phyloP scores from a whole-genome alignment of 352 stramenopile genomes.

The Globisporangium acanthophoron region DNA sequence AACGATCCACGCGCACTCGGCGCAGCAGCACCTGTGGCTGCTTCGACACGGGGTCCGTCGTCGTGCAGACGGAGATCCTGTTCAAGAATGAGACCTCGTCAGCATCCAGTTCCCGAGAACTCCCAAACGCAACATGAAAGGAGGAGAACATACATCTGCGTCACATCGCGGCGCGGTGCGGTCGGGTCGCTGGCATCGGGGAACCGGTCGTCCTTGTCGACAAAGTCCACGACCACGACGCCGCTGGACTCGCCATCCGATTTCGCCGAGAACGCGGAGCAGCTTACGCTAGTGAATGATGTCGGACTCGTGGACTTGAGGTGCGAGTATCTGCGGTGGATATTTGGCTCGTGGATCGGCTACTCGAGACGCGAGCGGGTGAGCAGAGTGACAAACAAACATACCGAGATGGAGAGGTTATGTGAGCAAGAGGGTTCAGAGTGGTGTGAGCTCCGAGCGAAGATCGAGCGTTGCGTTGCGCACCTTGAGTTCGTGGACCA shows the following conservation, averaged over 20 bases:
- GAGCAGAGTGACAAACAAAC: not conserved
- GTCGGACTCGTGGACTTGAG: slow-evolving; percentile 34
- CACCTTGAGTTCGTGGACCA: slow-evolving; percentile 17
- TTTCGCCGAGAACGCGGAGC: slow-evolving; percentile 27
- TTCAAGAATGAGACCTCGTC: not conserved
- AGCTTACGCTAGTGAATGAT: slow-evolving; percentile 27
- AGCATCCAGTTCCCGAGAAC: too few relatives aligned
- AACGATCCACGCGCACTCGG: slow-evolving; percentile 37
- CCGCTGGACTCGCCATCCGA: slow-evolving; percentile 16
- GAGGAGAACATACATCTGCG: slow-evolving; percentile 14
- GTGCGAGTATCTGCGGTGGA: slow-evolving; percentile 25
- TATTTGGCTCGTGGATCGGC: slow-evolving; percentile 26
- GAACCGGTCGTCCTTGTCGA: slow-evolving; percentile 35
- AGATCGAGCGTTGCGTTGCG: too few relatives aligned
- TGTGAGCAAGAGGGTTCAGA: too few relatives aligned
- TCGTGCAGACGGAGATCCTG: slow-evolving; percentile 19
- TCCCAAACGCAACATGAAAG: not conserved
- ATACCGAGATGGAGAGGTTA: not conserved
- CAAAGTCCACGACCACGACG: slow-evolving; percentile 40
- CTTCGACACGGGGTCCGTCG: slow-evolving; percentile 21
- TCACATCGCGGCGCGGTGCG: slow-evolving; percentile 15
- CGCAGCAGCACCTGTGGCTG: slow-evolving; percentile 39
- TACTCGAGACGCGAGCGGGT: slow-evolving; percentile 1
- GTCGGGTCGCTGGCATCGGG: slow-evolving; percentile 15
- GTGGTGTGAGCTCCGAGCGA: too few relatives aligned